Evolutionary conservation across 208 protist genomes (phyloP).

Genomic region (Trypanosoma lewisi): DNA sequence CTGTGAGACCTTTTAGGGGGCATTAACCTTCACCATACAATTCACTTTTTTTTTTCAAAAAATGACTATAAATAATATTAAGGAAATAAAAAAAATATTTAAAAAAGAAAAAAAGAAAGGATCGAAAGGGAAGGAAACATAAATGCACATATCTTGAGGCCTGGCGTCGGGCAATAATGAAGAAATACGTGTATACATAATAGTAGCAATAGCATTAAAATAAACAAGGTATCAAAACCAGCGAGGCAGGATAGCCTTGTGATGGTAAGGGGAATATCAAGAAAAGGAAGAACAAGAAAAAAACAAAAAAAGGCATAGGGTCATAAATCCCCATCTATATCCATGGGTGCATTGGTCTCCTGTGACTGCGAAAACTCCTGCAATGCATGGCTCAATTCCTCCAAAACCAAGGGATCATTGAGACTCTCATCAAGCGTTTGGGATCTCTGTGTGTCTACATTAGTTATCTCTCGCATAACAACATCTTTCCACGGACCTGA

Average conservation of each 20-base stretch:
- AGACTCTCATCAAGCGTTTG: conserved; percentile 25
- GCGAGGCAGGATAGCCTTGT: too few relatives aligned
- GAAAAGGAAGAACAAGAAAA: too few relatives aligned
- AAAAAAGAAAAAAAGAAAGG: too few relatives aligned
- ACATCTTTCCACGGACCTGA: conserved; percentile 19
- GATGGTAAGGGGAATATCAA: too few relatives aligned
- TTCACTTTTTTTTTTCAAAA: neutral
- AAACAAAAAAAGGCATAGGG: neutral
- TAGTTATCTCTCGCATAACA: conserved; percentile 30
- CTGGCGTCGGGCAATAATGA: too few relatives aligned
- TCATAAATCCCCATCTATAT: conserved; percentile 29
- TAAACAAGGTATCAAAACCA: too few relatives aligned
- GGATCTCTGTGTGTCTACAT: conserved; percentile 1
- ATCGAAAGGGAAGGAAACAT: too few relatives aligned
- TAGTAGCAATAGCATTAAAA: too few relatives aligned
- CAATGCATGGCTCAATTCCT: conserved; percentile 23
- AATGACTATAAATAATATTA: conserved; percentile 2
- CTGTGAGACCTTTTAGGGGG: conserved; percentile 34
- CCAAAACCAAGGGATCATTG: conserved; percentile 24
- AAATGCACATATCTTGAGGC: too few relatives aligned
- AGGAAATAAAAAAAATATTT: conserved; percentile 20
- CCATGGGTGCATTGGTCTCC: neutral
- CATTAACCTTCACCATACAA: conserved; percentile 31
- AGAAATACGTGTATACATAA: too few relatives aligned
- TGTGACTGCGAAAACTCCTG: conserved; percentile 10